Base-by-base conservation (phyloP, 1,284 basidiomycete genomes). In the Paramarasmius palmivorus region DNA sequence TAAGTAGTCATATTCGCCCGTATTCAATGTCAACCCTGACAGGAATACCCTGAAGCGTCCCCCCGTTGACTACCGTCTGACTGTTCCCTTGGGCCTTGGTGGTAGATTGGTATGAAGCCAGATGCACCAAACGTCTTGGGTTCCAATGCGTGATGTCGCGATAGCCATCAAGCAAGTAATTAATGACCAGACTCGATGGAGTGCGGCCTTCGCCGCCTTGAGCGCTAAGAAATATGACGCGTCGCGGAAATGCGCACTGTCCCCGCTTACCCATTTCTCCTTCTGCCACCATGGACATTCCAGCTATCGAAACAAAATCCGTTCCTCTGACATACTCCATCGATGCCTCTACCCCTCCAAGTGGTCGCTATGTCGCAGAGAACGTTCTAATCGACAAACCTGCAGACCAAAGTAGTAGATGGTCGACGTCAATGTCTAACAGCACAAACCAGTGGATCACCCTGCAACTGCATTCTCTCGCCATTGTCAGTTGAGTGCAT, bases 371-470 rank as follows among this genome's bases (percentile, higher is more conserved):
- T 69, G 74, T 74, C 22, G 76, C 86, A 2, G 81, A 88, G 58
- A 86, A 90, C 59, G 86, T 90, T 51, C 67, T 84, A 15, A 67
- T 80, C 22, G 83, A 91, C 65, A 74, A 74, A 25, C 86, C 86
- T 0, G 65, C 68, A 48, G 86, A 91, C 61, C 81, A 82, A 56
- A 72, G 74, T 2, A 89, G 86, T 63, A 71, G 88, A 68, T 91
- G 88, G 88, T 90, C 86, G 53, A 83, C 83, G 6, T 79, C 81
- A 5, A 74, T 79, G 48, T 80, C 82, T 48, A 75, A 81, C 3
- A 80, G 75, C 57, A 68, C 75, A 36, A 81, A 79, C 55, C 87
- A 89, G 62, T 90, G 87, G 86, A 78, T 91, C 22, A 66, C 87
- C n/a, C 71, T 90, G 45, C 77, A 79, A 29, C 68, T 90, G 7